phyloP scores from a whole-genome alignment of 2,329 filamentous ascomycete species.

The Massarina eburnea region DNA sequence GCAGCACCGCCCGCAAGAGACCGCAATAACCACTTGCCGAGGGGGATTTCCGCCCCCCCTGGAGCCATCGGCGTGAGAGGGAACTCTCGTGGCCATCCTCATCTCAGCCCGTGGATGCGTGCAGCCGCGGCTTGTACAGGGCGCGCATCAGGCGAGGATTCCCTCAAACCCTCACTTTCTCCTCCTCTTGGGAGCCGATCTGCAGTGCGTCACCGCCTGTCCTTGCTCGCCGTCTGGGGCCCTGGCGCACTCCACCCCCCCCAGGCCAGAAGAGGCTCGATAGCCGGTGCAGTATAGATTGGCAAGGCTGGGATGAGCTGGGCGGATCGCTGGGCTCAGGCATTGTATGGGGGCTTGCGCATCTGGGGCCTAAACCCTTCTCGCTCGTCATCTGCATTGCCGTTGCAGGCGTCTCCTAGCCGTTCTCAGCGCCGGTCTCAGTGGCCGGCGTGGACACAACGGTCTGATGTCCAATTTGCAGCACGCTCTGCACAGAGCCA shows the following conservation, averaged over 20 bases:
- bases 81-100: neutral
- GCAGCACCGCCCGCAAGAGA: constrained; percentile 4
- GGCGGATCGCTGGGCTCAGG: constrained; percentile 42
- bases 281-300: constrained; percentile 43
- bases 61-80: neutral
- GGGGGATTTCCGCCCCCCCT: neutral
- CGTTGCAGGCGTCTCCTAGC: constrained; percentile 39
- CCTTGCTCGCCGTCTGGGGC: constrained; percentile 31
- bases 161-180: neutral
- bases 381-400: constrained; percentile 43
- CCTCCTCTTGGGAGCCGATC: constrained; percentile 37
- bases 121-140: constrained; percentile 16
- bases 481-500: constrained; percentile 21
- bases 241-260: constrained; percentile 25
- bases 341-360: constrained; percentile 32
- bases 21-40: neutral
- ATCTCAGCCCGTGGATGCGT: constrained; percentile 1
- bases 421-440: constrained; percentile 31
- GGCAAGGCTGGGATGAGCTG: constrained; percentile 33
- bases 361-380: constrained; percentile 32
- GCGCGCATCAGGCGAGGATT: neutral
- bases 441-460: constrained; percentile 40
- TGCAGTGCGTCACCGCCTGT: constrained; percentile 45
- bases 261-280: constrained; percentile 44
- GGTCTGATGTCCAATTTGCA: constrained; percentile 41